Base-by-base conservation (phyloP, 805 yeast species). In the Lipomyces anomalus region DNA sequence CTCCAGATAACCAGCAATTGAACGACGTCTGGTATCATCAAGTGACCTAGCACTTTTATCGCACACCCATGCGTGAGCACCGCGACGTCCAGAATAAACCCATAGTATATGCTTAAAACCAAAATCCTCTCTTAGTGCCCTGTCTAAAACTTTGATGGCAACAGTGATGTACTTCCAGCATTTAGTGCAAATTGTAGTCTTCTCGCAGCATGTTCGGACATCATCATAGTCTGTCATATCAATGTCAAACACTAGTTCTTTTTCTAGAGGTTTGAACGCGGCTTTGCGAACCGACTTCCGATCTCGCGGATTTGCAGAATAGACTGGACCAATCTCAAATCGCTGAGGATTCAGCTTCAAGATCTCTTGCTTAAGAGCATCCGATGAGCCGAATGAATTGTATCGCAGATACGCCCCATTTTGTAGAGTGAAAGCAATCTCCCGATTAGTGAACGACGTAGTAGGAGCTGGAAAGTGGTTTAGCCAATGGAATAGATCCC, bases 61-160 rank as follows among this genome's bases (percentile, higher is more conserved):
- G 65, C 95, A 84, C 21, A 92, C 74, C 98, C 98, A 92, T 60
- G 97, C 94, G 72, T 92, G 98, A 13, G 94, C 95, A 65, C 98
- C 98, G 75, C 98, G 84, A 72, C 98, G 83, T 38, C 98, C 98
- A 0, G 96, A 87, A 61, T 86, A 92, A 3, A 90, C 95, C 97
- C 97, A 92, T 40, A 92, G 71, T 61, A 87, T 70, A 64, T 86
- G 81, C 48, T 79, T 68, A 63, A 85, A 89, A 1, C 96, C 97
- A 65, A 92, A 92, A 64, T 90, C 97, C 41, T 86, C 87, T 42
- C 77, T 68, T 42, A 92, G 70, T 0, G 95, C 82, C 1, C 64
- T 60, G 49, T 84, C 85, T 48, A 92, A 68, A 38, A 89, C 77
- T 57, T 79, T 75, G 47, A 88, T 77, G 1, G 97, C 96, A 22